Base-by-base conservation (phyloP, 2,329 filamentous ascomycete species). In the Colletotrichum sp. region DNA sequence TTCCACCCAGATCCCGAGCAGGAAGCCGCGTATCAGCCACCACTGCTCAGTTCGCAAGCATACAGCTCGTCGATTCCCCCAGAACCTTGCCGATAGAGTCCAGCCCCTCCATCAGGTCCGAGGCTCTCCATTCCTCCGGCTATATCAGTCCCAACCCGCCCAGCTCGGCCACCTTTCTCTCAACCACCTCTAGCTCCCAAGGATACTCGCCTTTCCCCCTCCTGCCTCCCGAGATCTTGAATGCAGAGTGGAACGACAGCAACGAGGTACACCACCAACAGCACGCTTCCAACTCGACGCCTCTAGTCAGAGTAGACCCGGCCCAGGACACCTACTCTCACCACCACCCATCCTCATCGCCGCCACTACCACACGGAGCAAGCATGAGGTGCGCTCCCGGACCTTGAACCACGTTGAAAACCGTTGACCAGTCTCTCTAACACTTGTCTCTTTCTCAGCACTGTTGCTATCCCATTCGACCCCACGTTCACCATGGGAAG, bases 401-500 rank as follows among this genome's bases (percentile, higher is more conserved):
- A 52, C 49, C 71, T 70, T 78, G 79, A 36, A 77, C 78, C 27
- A 77, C 77, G 6, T 76, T 79, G 16, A 39, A 69, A 59, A 78
- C 78, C 39, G 62, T 63, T 30, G 44, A 52, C 44, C 44, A 78
- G 66, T 34, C 6, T 76, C 30, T 67, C 71, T 74, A 65, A 73
- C 75, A 65, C 59, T 67, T 66, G 16, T 57, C 65, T 64, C 62
- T 64, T 29, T 62, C 67, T 8, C 77, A 88, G 87, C 80, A 86
- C 89, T 81, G 86, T 90, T 78, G 88, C 89, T 78, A 83, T 89
- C 69, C 86, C 89, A 73, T 90, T 88, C 82, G 89, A 91, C 79
- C 85, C 88, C 30, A 83, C 86, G 78, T 89, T 90, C 80, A 85
- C 84, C 78, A 90, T 91, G 88, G 89, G 88, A 68, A 85, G 85